phyloP scores from a whole-genome alignment of 805 yeast genomes.

The Candida quercuum region DNA sequence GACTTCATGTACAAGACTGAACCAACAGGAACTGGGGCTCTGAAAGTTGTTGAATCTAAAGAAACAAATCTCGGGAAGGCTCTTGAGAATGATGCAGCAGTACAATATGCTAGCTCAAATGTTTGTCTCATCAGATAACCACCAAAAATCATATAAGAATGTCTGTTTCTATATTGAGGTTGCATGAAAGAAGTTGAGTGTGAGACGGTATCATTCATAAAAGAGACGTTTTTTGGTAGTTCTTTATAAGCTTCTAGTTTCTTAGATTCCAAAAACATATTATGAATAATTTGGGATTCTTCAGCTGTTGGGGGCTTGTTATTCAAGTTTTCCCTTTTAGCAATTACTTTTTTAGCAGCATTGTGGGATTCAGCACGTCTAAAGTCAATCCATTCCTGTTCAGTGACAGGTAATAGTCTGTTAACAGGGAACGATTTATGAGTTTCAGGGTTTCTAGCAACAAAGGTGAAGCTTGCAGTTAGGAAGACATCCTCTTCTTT shows the following conservation, averaged over 20 bases:
- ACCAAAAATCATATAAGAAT: slow-evolving; percentile 91
- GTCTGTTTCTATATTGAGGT: slow-evolving; percentile 94
- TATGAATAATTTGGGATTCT: slow-evolving; percentile 73
- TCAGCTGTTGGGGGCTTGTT: slow-evolving; percentile 70
- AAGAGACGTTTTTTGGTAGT: slow-evolving; percentile 46
- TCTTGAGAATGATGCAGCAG: slow-evolving; percentile 83
- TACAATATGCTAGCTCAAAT: slow-evolving; percentile 89
- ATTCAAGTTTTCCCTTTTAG: slow-evolving; percentile 54
- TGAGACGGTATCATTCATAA: slow-evolving; percentile 68
- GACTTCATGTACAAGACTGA: slow-evolving; percentile 81
- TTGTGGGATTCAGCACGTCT: slow-evolving; percentile 87
- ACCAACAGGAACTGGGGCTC: slow-evolving; percentile 95
- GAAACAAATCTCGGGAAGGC: slow-evolving; percentile 87
- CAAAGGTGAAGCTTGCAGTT: slow-evolving; percentile 91
- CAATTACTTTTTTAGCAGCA: slow-evolving; percentile 76
- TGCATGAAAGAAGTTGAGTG: slow-evolving; percentile 86
- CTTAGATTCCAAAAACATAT: slow-evolving; percentile 59
- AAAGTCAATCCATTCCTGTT: slow-evolving; percentile 76
- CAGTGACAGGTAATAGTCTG: slow-evolving; percentile 67
- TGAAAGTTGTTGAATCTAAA: slow-evolving; percentile 85
- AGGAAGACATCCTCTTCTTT: slow-evolving; percentile 67
- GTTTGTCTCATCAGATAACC: slow-evolving; percentile 91
- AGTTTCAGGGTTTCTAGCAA: slow-evolving; percentile 91
- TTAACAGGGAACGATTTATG: slow-evolving; percentile 86
- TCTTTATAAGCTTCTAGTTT: slow-evolving; percentile 27